Conservation (phyloP, 495 filamentous ascomycete genomes). For the Penicillium psychrofluorescens region DNA sequence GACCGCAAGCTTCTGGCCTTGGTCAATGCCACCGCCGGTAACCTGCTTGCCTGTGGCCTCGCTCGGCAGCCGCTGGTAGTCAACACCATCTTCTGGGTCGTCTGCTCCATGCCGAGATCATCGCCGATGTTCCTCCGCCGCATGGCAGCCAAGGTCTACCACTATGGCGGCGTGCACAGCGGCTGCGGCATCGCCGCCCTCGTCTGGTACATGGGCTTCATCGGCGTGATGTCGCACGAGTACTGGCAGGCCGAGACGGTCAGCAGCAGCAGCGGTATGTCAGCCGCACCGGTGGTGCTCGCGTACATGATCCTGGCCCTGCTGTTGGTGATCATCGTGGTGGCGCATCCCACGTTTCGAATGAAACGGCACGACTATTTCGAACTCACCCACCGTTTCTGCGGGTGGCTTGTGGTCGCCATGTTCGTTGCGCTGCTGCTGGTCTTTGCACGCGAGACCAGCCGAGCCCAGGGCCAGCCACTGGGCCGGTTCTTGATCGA, state of each 20-base stretch:
- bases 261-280: constrained; percentile 12
- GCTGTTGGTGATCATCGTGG: constrained; percentile 34
- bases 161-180: constrained; percentile 71
- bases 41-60: constrained; percentile 47
- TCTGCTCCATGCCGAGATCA: constrained; percentile 49
- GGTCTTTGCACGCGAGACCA: constrained; percentile 28
- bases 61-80: constrained; percentile 71
- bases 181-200: constrained; percentile 61
- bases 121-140: constrained; percentile 57
- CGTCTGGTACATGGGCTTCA: constrained; percentile 61
- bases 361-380: constrained; percentile 46
- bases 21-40: constrained; percentile 46
- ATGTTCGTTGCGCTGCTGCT: constrained; percentile 39
- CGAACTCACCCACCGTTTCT: constrained; percentile 50
- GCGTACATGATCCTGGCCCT: constrained; percentile 34
- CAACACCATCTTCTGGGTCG: constrained; percentile 60
- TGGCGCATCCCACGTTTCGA: constrained; percentile 39
- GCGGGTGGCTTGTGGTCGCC: constrained; percentile 43
- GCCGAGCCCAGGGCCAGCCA: constrained; percentile 11
- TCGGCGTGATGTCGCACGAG: constrained; percentile 42
- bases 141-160: constrained; percentile 65
- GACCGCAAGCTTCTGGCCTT: constrained; percentile 29
- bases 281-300: constrained; percentile 25
- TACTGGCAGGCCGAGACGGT: constrained; percentile 18
- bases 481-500: constrained; percentile 29